Percentiles rank a stretch among this genome's conserved stretches.
These are phyloP conservation scores for Melaleuca alternifolia DNA, from an alignment of 345 rosid species.

Conservation along the genomic window DNA sequence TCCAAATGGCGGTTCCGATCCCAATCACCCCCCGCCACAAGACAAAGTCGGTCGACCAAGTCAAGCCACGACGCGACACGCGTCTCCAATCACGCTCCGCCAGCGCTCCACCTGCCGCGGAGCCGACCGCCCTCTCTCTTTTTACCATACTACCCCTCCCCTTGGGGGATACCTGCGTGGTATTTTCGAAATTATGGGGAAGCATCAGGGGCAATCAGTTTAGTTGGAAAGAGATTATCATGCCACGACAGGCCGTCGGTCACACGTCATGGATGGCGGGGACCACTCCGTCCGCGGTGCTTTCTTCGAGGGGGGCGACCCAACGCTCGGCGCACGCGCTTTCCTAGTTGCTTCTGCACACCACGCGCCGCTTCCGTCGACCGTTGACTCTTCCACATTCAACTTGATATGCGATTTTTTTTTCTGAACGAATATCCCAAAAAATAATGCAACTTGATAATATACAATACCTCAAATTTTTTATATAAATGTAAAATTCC, in stretches of 20 bases:
- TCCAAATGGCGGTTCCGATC: not conserved
- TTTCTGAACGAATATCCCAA: not conserved
- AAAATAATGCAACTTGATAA: too few species aligned
- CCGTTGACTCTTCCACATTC: not conserved
- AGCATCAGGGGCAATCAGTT: not conserved
- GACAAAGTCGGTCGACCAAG: not conserved
- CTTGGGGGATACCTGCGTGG: rapidly evolving
- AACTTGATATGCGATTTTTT: not conserved
- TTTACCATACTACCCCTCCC: not conserved
- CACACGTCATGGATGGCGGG: not conserved
- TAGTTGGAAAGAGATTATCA: not conserved
- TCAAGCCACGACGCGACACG: not conserved
- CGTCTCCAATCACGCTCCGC: not conserved
- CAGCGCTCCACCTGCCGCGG: not conserved
- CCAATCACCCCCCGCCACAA: not conserved
- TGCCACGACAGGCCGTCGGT: not conserved
- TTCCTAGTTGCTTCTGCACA: not conserved
- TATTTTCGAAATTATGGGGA: not conserved
- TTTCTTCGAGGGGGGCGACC: not conserved
- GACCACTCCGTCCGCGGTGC: not conserved
- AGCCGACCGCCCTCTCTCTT: not conserved
- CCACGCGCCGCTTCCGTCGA: not conserved
- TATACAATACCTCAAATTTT: too few species aligned
- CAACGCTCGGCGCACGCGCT: not conserved
- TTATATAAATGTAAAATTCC: too few species aligned